Percentiles rank a stretch among this genome's conserved stretches.
phyloP scores from a whole-genome alignment of 2,329 filamentous ascomycete genomes.

The Didymella pinodella region DNA sequence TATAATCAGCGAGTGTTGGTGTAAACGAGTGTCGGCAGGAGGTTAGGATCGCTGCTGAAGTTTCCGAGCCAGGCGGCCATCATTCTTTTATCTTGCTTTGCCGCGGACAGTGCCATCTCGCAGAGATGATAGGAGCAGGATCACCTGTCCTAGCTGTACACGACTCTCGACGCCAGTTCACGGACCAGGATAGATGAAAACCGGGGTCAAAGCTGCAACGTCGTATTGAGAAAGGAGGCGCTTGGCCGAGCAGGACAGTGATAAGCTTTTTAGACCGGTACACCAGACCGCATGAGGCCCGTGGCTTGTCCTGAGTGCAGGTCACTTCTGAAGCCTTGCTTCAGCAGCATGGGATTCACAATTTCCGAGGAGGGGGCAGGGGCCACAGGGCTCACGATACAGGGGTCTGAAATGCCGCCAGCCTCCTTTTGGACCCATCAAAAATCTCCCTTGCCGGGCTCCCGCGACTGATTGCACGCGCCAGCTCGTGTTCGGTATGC shows the following conservation, averaged over 20 bases:
- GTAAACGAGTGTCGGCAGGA: constrained; percentile 15
- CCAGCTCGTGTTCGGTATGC: constrained; percentile 9
- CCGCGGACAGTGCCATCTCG: constrained; percentile 4
- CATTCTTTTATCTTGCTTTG: constrained; percentile 17
- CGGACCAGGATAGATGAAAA: constrained; percentile 12
- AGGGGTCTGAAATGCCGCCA: constrained; percentile 1
- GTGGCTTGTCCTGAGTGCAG: constrained; percentile 8
- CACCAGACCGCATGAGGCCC: constrained; percentile 11
- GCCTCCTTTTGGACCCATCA: constrained; percentile 19
- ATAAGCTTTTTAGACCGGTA: constrained; percentile 16
- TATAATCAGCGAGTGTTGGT: constrained; percentile 19
- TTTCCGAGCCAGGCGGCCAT: constrained; percentile 11
- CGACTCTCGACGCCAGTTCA: constrained; percentile 10
- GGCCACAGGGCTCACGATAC: constrained; percentile 7
- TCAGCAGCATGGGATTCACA: constrained; percentile 16
- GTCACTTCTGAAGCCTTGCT: constrained; percentile 8
- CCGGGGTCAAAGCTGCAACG: constrained; percentile 16
- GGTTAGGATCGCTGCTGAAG: constrained; percentile 19
- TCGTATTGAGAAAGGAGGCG: constrained; percentile 18
- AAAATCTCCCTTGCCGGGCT: constrained; percentile 16
- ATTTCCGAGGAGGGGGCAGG: constrained; percentile 15
- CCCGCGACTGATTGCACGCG: constrained; percentile 7
- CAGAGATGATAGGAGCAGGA: constrained; percentile 10
- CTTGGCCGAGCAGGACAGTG: constrained; percentile 15
- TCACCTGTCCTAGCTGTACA: constrained; percentile 15